These are phyloP conservation scores for Kappamyces sp. DNA, from an alignment of 192 early-diverging fungal genomes.

Conservation along the genomic window DNA sequence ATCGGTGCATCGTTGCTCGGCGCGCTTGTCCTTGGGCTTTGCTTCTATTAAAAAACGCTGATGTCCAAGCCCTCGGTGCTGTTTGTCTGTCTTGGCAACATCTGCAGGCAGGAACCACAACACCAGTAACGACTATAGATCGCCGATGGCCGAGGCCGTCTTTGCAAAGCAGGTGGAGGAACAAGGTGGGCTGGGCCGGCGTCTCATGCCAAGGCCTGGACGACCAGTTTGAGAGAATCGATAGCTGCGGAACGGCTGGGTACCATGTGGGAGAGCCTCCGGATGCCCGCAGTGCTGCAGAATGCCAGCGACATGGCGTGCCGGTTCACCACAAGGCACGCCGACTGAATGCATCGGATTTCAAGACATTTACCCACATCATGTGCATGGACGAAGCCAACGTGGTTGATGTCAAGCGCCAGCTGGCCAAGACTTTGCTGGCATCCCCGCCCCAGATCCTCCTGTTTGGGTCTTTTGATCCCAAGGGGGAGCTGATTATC, in stretches of 20 bases:
- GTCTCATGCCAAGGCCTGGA: slow-evolving; percentile 24
- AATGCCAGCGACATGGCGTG: slow-evolving; percentile 65
- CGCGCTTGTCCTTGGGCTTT: no score
- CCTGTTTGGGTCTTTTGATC: slow-evolving; percentile 77
- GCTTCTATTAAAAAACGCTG: no score
- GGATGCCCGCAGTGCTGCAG: slow-evolving; percentile 61
- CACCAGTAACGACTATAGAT: not conserved
- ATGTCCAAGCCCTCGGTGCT: slow-evolving; percentile 25
- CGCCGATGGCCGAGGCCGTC: slow-evolving; percentile 68
- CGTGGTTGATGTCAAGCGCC: slow-evolving; percentile 49
- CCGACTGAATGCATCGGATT: slow-evolving; percentile 61
- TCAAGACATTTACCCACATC: slow-evolving; percentile 72
- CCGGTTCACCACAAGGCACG: slow-evolving; percentile 70
- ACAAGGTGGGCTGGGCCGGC: slow-evolving; percentile 1
- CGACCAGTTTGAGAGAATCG: slow-evolving; percentile 56
- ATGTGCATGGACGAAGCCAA: slow-evolving; percentile 90
- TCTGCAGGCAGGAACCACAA: slow-evolving; percentile 57
- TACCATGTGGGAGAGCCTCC: slow-evolving; percentile 76
- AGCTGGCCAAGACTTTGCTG: slow-evolving; percentile 33
- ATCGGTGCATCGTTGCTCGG: no score
- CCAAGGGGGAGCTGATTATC: slow-evolving; percentile 65
- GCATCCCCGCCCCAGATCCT: slow-evolving; percentile 34
- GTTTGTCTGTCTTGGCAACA: slow-evolving; percentile 66
- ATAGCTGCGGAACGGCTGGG: slow-evolving; percentile 79
- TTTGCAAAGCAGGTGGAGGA: slow-evolving; percentile 69